Conservation (phyloP, 2,329 filamentous ascomycete genomes). For the Teratosphaeria gauchensis region DNA sequence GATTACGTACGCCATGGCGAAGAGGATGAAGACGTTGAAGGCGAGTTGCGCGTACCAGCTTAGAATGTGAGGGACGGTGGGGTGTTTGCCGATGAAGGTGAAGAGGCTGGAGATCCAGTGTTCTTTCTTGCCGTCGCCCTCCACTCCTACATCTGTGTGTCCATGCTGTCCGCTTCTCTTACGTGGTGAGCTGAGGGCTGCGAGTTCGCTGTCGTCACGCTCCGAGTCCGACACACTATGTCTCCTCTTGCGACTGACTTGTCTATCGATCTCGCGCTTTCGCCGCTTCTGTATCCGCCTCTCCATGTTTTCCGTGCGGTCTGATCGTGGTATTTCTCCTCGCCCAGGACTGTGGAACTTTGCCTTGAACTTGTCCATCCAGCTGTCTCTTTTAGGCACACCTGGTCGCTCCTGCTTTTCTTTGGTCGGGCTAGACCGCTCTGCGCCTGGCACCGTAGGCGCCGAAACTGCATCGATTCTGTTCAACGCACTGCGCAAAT, state of each 20-base stretch:
- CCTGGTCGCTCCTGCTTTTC: conserved; percentile 15
- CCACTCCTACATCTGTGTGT: conserved; percentile 5
- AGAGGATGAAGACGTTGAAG: conserved; percentile 55
- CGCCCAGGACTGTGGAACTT: conserved; percentile 30
- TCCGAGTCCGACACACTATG: conserved; percentile 22
- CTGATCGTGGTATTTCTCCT: conserved; percentile 25
- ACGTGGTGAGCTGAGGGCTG: conserved; percentile 8
- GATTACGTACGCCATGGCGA: conserved; percentile 53
- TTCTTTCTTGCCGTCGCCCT: conserved; percentile 8
- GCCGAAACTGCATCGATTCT: conserved; percentile 11
- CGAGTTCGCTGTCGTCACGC: conserved; percentile 19
- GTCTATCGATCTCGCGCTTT: conserved; percentile 17
- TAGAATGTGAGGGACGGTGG: conserved; percentile 54
- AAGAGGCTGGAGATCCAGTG: conserved; percentile 40
- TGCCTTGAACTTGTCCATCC: conserved; percentile 15
- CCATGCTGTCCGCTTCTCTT: conserved; percentile 16
- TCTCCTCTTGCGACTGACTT: conserved; percentile 14
- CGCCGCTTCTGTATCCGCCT: conserved; percentile 26
- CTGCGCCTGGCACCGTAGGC: conserved; percentile 11
- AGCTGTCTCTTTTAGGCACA: conserved; percentile 16
- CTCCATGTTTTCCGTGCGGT: conserved; percentile 30
- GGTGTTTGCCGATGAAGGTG: conserved; percentile 54
- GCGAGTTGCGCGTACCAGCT: conserved; percentile 57
- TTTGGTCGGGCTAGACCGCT: conserved; percentile 25
- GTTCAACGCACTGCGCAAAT: conserved; percentile 14